Evolutionary conservation across 257 asterid genomes (phyloP), one percentile per base, ranked within the genome.

Genomic region (Forsythia viridissima): DNA sequence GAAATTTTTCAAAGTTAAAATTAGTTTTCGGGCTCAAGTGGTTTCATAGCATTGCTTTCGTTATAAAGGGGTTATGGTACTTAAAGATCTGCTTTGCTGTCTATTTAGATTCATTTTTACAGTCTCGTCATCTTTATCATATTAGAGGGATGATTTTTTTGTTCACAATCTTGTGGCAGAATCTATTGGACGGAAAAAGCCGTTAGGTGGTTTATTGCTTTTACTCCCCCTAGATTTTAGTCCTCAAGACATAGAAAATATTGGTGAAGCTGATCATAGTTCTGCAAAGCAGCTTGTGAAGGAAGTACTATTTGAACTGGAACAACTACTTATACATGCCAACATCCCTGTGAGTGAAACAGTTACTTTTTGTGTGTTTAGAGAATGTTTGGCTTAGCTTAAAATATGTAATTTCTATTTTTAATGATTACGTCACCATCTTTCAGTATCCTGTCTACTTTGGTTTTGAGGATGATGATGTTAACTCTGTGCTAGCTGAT

Each of bases 361-460:
- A 74, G 41, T 73, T 75, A 42, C 61, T 44, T 13, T 15, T 30
- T 30, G 34, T 30, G 34, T 30, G 34, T 30, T 30, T 30, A 30
- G 34, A 1, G 34, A 30, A 30, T 30, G 34, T 30, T 30, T 30
- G 34, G 34, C 34, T 30, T 30, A 30, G 34, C 34, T 30, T 30
- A 30, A 30, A 30, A 30, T 30, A 30, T 30, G 34, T 30, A 30
- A 30, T 30, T 30, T 30, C 34, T 30, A 30, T 30, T 30, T 24
- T 30, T 30, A 30, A 30, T 30, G 34, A 30, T 30, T 30, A 30
- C 34, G 1, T 48, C 8, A 48, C 5, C 59, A 55, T 89, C 76
- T 84, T 87, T 74, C 97, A 94, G 99, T 93, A 90, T 87, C 99
- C 99, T 36, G 98, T 94, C 55, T 94, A 94, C 90, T 94, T 94